These are phyloP conservation scores for Alternaria infectoria DNA, from an alignment of 2,329 filamentous ascomycete genomes.

Conservation along the genomic window DNA sequence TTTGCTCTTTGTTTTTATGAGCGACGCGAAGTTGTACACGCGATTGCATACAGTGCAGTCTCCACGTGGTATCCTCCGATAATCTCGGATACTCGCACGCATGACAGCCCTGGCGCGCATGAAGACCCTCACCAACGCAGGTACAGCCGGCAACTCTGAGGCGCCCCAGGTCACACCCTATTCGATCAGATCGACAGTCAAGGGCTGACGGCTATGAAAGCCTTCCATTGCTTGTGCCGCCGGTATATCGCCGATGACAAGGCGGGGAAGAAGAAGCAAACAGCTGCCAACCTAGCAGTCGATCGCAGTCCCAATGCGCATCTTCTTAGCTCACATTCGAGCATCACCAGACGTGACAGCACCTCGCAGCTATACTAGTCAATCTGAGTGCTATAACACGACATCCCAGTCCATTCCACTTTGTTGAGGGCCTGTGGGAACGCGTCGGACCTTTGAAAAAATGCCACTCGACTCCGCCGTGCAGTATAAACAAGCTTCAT, in stretches of 20 bases:
- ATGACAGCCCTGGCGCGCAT: neutral
- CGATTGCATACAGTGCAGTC: neutral
- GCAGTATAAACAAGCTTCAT: neutral
- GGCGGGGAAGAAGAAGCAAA: conserved; percentile 5
- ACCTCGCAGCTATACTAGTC: neutral
- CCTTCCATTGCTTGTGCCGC: conserved; percentile 6
- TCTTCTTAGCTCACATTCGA: neutral
- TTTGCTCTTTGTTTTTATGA: neutral
- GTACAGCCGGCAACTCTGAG: conserved; percentile 4
- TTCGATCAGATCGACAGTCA: neutral
- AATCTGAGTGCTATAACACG: neutral
- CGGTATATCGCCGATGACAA: conserved; percentile 3
- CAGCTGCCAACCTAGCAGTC: neutral
- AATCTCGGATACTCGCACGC: neutral
- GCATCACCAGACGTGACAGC: neutral
- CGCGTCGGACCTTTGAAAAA: neutral
- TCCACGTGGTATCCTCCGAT: neutral
- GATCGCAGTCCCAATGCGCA: neutral
- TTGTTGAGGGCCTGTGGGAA: neutral
- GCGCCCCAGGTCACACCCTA: conserved; percentile 9
- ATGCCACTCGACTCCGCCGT: neutral
- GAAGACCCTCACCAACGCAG: neutral
- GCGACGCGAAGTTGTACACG: neutral
- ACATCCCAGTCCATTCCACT: neutral
- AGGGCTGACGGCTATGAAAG: neutral